phyloP scores from a whole-genome alignment of 495 filamentous ascomycete species.

The Hapsidospora chrysogenum region DNA sequence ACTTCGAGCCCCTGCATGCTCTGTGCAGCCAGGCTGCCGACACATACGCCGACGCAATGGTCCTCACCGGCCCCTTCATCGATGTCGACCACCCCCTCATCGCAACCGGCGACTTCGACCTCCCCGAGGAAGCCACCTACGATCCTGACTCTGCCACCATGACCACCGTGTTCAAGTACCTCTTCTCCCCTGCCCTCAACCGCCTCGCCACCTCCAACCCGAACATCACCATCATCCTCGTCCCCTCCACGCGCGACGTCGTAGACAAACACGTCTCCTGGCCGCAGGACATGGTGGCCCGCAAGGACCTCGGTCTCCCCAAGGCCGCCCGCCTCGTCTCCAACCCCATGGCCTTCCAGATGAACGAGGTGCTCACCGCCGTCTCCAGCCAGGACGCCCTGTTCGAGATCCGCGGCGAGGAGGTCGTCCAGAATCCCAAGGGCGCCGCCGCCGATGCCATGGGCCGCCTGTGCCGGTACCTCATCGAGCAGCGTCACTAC shows the following conservation, averaged over 20 bases:
- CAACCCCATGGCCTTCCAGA: conserved; percentile 68
- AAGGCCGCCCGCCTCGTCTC: conserved; percentile 61
- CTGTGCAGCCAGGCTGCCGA: conserved; percentile 64
- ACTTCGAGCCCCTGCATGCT: conserved; percentile 70
- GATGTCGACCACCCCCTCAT: conserved; percentile 85
- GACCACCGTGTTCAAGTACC: conserved; percentile 64
- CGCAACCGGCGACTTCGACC: conserved; percentile 74
- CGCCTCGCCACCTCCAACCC: conserved; percentile 50
- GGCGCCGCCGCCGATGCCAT: conserved; percentile 28
- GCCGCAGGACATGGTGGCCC: conserved; percentile 70
- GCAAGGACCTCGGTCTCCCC: conserved; percentile 53
- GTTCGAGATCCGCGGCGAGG: conserved; percentile 60
- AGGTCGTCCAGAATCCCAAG: conserved; percentile 30
- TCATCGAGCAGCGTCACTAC: conserved; percentile 81
- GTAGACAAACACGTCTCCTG: conserved; percentile 71
- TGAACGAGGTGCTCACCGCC: conserved; percentile 72
- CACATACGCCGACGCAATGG: conserved; percentile 57
- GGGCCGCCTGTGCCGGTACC: conserved; percentile 46
- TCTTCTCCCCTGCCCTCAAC: conserved; percentile 51
- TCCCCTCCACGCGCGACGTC: conserved; percentile 78
- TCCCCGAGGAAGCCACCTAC: conserved; percentile 50
- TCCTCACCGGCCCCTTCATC: conserved; percentile 76
- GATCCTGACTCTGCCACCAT: conserved; percentile 67
- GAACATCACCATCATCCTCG: conserved; percentile 59
- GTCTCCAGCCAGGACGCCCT: conserved; percentile 73